These are phyloP conservation scores for Sequoiadendron giganteum DNA, from an alignment of 75 land plant genomes.

Conservation along the genomic window DNA sequence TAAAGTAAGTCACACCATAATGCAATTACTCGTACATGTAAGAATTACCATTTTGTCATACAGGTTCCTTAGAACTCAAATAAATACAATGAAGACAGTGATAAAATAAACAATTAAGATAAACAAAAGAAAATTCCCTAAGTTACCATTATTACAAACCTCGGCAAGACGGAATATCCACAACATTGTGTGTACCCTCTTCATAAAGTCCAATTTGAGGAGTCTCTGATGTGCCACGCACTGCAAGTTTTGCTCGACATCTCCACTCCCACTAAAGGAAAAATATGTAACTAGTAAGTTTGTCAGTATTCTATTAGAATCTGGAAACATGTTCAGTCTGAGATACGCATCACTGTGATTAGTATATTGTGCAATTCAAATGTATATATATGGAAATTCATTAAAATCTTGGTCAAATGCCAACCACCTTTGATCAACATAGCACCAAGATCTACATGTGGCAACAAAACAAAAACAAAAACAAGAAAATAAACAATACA, in stretches of 20 bases:
- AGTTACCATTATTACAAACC: constrained; percentile 32
- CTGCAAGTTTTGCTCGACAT: constrained; percentile 96
- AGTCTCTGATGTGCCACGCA: constrained; percentile 71
- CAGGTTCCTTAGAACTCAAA: background rate
- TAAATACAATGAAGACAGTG: background rate
- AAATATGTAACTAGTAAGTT: background rate
- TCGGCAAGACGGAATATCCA: constrained; percentile 90
- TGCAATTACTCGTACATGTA: background rate
- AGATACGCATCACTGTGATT: background rate
- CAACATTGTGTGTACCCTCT: constrained; percentile 86
- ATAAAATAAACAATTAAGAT: background rate
- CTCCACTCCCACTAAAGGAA: constrained; percentile 86
- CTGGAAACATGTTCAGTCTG: too few relatives aligned
- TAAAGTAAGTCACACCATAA: background rate
- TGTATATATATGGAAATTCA: background rate
- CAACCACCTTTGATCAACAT: background rate
- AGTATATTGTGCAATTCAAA: background rate
- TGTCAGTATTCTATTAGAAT: background rate
- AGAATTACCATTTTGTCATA: background rate
- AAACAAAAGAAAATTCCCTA: background rate
- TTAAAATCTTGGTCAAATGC: background rate
- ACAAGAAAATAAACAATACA: background rate
- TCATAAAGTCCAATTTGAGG: constrained; percentile 89
- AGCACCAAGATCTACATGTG: too few relatives aligned
- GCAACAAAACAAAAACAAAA: background rate